Percentiles rank a stretch among this genome's conserved stretches.
phyloP scores from a whole-genome alignment of 75 land plant species.

The Pinus tabuliformis region DNA sequence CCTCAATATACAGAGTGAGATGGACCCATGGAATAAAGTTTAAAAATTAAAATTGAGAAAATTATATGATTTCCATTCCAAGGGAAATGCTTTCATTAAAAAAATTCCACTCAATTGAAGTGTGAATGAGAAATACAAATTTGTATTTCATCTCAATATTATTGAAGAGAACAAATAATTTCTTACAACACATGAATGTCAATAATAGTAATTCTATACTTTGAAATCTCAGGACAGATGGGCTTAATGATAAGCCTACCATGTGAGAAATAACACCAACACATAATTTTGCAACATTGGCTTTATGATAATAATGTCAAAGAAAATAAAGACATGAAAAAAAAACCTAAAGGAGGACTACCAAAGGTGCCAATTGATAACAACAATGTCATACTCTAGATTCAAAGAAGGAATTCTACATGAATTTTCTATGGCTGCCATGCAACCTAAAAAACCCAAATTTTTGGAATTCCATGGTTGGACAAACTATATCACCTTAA shows the following conservation, averaged over 20 bases:
- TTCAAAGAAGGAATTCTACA: no score
- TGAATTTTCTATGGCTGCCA: no score
- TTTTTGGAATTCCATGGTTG: no score
- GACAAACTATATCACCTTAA: no score
- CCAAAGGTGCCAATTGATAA: no score
- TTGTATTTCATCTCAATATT: neutral
- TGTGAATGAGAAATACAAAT: neutral
- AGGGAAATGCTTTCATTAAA: no score
- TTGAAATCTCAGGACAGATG: neutral
- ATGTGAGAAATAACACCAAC: neutral
- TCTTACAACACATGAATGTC: neutral
- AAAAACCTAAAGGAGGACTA: no score
- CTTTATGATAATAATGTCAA: conserved; percentile 4
- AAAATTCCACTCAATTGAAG: no score
- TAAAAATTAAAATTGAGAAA: no score
- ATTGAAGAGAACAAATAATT: conserved; percentile 7
- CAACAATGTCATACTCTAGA: no score
- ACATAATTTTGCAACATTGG: neutral
- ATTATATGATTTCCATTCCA: no score
- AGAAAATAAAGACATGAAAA: neutral
- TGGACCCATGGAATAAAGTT: neutral
- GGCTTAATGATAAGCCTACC: conserved; percentile 1
- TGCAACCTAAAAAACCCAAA: no score
- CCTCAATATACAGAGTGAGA: neutral
- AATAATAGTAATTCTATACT: neutral